Conservation (phyloP, 495 filamentous ascomycete species). For the Neohortaea acidophila region DNA sequence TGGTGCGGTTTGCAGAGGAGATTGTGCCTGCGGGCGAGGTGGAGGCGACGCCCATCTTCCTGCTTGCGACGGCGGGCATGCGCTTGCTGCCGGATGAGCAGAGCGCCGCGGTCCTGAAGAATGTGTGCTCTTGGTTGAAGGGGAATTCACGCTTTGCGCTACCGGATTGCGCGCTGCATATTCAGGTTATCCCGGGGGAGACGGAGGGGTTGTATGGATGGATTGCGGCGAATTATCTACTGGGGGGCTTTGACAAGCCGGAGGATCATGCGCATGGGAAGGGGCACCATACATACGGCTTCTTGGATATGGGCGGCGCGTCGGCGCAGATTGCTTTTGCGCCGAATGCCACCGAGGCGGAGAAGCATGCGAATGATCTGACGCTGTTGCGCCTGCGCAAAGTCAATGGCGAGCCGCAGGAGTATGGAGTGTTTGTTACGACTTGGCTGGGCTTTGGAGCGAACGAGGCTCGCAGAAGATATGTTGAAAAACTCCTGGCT, state of each 20-base stretch:
- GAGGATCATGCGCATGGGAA: slow-evolving; percentile 62
- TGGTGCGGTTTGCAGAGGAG: slow-evolving; percentile 73
- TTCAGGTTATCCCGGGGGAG: slow-evolving; percentile 93
- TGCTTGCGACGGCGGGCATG: slow-evolving; percentile 96
- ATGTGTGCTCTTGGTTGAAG: slow-evolving; percentile 74
- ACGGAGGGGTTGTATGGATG: slow-evolving; percentile 97
- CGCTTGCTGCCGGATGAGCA: slow-evolving; percentile 65
- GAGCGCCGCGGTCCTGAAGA: slow-evolving; percentile 51
- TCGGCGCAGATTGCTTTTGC: slow-evolving; percentile 97
- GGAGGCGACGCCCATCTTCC: slow-evolving; percentile 75
- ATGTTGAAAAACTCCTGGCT: slow-evolving; percentile 53
- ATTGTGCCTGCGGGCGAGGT: slow-evolving; percentile 65
- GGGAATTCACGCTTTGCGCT: slow-evolving; percentile 67
- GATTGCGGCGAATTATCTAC: slow-evolving; percentile 93
- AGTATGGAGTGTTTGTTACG: slow-evolving; percentile 83
- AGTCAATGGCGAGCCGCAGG: slow-evolving; percentile 55
- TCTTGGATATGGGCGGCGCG: slow-evolving; percentile 95
- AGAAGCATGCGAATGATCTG: slow-evolving; percentile 80
- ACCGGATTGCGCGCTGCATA: slow-evolving; percentile 77
- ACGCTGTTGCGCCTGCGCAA: slow-evolving; percentile 72
- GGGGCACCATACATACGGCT: slow-evolving; percentile 89
- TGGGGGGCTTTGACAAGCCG: slow-evolving; percentile 84
- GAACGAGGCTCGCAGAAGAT: slow-evolving; percentile 72
- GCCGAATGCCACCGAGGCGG: slow-evolving; percentile 78
- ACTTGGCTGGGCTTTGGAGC: slow-evolving; percentile 96